Percentiles rank a stretch among this genome's conserved stretches.
phyloP scores from a whole-genome alignment of 2,329 filamentous ascomycete species.

The Ceratocystis lukuohia region DNA sequence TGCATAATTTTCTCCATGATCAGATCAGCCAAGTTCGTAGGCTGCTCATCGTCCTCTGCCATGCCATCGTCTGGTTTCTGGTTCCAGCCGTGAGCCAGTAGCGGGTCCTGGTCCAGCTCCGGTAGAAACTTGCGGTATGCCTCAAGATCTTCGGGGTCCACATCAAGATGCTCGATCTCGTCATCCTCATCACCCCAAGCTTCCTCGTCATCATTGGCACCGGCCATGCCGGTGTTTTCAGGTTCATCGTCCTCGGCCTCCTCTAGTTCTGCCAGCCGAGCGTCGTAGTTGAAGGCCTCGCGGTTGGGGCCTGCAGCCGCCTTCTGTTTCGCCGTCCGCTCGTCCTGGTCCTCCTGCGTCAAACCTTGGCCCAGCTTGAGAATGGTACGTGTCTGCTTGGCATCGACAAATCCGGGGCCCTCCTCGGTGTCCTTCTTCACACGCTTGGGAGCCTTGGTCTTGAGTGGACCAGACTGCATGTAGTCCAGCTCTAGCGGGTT shows the following conservation, averaged over 20 bases:
- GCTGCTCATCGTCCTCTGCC: conserved; percentile 35
- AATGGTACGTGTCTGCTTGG: conserved; percentile 79
- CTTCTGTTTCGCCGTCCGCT: conserved; percentile 20
- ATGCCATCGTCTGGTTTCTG: conserved; percentile 31
- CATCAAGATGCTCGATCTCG: conserved; percentile 59
- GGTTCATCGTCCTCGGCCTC: conserved; percentile 36
- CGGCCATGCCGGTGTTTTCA: background rate
- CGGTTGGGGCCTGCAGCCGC: conserved; percentile 33
- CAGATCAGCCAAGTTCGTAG: conserved; percentile 77
- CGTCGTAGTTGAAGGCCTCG: conserved; percentile 61
- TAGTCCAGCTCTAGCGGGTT: conserved; percentile 88
- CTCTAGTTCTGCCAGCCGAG: conserved; percentile 49
- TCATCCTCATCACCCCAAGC: conserved; percentile 74
- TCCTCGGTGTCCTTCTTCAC: conserved; percentile 43
- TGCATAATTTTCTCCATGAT: conserved; percentile 91
- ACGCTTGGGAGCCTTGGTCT: conserved; percentile 51
- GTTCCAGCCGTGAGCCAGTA: conserved; percentile 54
- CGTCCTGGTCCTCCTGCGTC: conserved; percentile 57
- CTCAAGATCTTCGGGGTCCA: conserved; percentile 79
- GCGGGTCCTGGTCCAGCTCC: conserved; percentile 55
- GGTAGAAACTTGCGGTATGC: conserved; percentile 85
- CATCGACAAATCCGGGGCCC: conserved; percentile 64
- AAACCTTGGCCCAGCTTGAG: conserved; percentile 80
- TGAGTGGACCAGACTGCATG: conserved; percentile 53
- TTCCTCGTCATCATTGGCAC: conserved; percentile 35